phyloP scores from a whole-genome alignment of 345 rosid species.

The Punica granatum region DNA sequence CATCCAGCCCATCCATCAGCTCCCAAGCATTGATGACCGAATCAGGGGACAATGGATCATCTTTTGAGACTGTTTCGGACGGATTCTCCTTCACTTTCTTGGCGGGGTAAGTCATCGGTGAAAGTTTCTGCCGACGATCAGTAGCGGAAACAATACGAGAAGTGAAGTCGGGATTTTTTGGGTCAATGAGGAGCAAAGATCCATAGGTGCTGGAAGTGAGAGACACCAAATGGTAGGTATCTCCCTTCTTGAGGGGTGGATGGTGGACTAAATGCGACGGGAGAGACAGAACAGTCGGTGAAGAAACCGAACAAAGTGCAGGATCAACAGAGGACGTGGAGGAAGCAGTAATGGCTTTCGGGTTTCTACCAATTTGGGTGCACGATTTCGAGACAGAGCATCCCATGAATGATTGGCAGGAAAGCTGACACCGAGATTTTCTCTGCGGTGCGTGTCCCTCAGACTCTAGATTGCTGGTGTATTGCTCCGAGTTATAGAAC shows the following conservation, averaged over 20 bases:
- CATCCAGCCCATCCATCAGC: conserved; percentile 91
- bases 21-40: conserved; percentile 95
- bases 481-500: neutral
- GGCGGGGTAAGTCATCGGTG: conserved; percentile 15
- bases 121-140: conserved; percentile 4
- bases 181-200: conserved; percentile 53
- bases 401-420: conserved; percentile 44
- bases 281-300: conserved; percentile 46
- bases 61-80: conserved; percentile 13
- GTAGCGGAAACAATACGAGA: conserved; percentile 14
- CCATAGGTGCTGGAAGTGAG: conserved; percentile 83
- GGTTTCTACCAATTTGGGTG: conserved; percentile 11
- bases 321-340: conserved; percentile 19
- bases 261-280: conserved; percentile 75
- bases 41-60: conserved; percentile 48
- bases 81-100: conserved; percentile 5
- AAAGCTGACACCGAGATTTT: neutral
- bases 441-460: neutral
- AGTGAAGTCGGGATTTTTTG: conserved; percentile 9
- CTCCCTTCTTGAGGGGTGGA: conserved; percentile 80
- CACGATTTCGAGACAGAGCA: conserved; percentile 56
- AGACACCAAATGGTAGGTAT: conserved; percentile 79
- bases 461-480: too few relatives aligned
- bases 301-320: conserved; percentile 18
- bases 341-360: conserved; percentile 17